These are phyloP conservation scores for Acacia pycnantha DNA, from an alignment of 331 rosid species.

Conservation along the genomic window DNA sequence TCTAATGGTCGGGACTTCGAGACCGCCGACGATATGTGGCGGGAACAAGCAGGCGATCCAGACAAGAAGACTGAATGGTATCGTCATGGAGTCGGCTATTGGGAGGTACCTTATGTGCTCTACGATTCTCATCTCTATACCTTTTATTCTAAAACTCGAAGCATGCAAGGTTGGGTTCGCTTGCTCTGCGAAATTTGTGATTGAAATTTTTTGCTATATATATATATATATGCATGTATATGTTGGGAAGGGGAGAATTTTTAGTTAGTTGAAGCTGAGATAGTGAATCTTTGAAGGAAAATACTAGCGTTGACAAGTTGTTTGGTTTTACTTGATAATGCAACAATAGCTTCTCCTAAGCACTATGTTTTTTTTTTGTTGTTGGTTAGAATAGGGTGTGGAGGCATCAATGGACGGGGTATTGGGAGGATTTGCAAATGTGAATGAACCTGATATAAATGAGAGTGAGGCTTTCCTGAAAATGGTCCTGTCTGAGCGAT, in stretches of 20 bases:
- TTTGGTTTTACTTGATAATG: neutral
- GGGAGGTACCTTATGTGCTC: conserved; percentile 56
- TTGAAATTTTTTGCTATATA: neutral
- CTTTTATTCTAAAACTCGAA: neutral
- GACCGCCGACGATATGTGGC: conserved; percentile 90
- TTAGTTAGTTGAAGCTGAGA: neutral
- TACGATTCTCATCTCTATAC: neutral
- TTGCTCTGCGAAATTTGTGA: neutral
- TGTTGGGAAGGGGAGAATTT: neutral
- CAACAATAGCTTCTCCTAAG: neutral
- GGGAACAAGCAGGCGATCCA: conserved; percentile 68
- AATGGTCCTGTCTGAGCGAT: conserved; percentile 55
- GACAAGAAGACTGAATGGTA: conserved; percentile 78
- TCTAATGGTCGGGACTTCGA: conserved; percentile 68
- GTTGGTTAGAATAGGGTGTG: conserved; percentile 55
- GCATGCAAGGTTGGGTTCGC: neutral
- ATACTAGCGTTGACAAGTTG: neutral
- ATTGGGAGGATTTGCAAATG: conserved; percentile 77
- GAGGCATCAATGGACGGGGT: conserved; percentile 88
- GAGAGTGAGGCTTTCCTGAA: conserved; percentile 82
- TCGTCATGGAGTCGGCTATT: conserved; percentile 79
- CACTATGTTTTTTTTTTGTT: neutral
- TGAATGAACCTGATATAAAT: conserved; percentile 65
- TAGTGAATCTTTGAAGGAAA: neutral
- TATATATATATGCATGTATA: neutral